Percentiles rank a stretch among this genome's conserved stretches.
phyloP scores from a whole-genome alignment of 371 early-diverging fungal genomes.

The Rhizomucor pusillus region DNA sequence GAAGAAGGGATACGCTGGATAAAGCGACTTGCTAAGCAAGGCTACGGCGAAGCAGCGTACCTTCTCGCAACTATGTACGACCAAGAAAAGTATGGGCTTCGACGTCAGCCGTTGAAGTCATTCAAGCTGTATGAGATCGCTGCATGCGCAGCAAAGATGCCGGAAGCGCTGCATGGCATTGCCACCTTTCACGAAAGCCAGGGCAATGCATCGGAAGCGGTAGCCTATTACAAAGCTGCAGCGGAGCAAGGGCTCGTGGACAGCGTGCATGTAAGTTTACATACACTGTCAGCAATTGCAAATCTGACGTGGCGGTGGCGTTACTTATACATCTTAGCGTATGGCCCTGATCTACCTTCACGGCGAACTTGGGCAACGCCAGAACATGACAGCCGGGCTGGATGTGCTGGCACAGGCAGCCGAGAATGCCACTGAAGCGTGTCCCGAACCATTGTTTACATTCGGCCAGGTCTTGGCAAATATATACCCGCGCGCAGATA shows the following conservation, averaged over 20 bases:
- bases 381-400: slow-evolving; percentile 16
- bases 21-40: slow-evolving; percentile 61
- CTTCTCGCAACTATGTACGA: slow-evolving; percentile 72
- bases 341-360: slow-evolving; percentile 13
- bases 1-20: slow-evolving; percentile 74
- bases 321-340: too few species aligned
- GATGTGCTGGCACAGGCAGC: slow-evolving; percentile 16
- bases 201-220: slow-evolving; percentile 52
- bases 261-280: slow-evolving; percentile 57
- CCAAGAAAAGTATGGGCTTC: slow-evolving; percentile 53
- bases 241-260: slow-evolving; percentile 66
- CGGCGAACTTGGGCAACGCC: slow-evolving; percentile 18
- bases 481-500: slow-evolving; percentile 16
- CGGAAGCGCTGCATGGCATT: slow-evolving; percentile 24
- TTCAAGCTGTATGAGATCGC: slow-evolving; percentile 34
- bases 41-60: slow-evolving; percentile 69
- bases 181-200: slow-evolving; percentile 49
- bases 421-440: slow-evolving; percentile 7
- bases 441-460: slow-evolving; percentile 15
- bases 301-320: too few species aligned
- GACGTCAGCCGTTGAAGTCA: slow-evolving; percentile 45
- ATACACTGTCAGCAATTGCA: neutral
- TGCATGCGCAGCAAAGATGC: slow-evolving; percentile 17
- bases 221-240: slow-evolving; percentile 70
- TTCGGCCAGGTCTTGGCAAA: slow-evolving; percentile 21